phyloP scores from a whole-genome alignment of 805 yeast genomes.

The Metschnikowia rubicola region DNA sequence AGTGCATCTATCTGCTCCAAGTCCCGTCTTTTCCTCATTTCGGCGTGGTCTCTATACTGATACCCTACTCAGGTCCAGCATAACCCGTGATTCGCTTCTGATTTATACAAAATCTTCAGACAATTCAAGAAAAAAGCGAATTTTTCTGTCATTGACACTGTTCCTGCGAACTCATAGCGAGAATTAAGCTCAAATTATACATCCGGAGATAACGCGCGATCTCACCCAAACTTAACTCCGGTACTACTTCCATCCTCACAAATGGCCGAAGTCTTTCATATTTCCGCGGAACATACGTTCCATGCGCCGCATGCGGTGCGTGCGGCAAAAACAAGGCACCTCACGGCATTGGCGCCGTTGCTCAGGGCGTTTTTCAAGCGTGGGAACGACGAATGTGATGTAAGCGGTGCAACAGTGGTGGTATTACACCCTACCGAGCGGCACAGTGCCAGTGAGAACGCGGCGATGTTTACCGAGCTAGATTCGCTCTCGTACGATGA shows the following conservation, averaged over 20 bases:
- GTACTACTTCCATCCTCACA: not conserved
- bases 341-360: slow-evolving; percentile 15
- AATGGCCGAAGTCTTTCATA: slow-evolving; percentile 22
- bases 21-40: no score
- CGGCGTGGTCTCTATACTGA: no score
- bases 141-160: no score
- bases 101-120: no score
- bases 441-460: not conserved
- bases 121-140: no score
- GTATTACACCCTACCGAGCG: slow-evolving; percentile 18
- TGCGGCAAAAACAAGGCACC: slow-evolving; percentile 20
- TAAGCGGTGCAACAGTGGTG: slow-evolving; percentile 31
- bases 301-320: slow-evolving; percentile 8
- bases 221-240: no score
- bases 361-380: slow-evolving; percentile 23
- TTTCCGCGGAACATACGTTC: slow-evolving; percentile 12
- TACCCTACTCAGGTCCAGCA: no score
- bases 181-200: no score
- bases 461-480: slow-evolving; percentile 12
- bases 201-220: no score
- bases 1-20: no score
- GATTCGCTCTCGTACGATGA: slow-evolving; percentile 28
- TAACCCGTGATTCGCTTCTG: no score
- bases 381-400: slow-evolving; percentile 34
- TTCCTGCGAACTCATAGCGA: no score